These are phyloP conservation scores for Gnetum montanum DNA, from an alignment of 75 land plant species.

Conservation along the genomic window DNA sequence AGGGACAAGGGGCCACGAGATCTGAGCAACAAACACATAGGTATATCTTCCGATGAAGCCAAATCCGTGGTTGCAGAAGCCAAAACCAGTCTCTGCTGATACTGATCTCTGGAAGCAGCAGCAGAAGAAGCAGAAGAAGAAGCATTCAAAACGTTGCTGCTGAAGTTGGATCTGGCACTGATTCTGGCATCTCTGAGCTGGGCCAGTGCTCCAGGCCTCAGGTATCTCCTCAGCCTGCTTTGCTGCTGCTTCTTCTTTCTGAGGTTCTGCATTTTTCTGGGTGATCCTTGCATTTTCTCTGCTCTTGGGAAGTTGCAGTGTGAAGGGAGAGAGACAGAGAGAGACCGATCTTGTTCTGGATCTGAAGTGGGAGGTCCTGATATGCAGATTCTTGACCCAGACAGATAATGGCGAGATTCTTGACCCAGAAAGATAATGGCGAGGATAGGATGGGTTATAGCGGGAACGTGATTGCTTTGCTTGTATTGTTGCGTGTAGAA, in stretches of 20 bases:
- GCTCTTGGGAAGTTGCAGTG: neutral
- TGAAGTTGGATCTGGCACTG: constrained; percentile 12
- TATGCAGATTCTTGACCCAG: too few species aligned
- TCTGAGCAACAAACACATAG: constrained; percentile 21
- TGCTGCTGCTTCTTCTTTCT: constrained; percentile 15
- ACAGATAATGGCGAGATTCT: too few species aligned
- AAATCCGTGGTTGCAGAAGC: neutral
- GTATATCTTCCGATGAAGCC: neutral
- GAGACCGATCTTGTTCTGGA: neutral
- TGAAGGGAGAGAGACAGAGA: neutral
- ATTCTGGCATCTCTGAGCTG: constrained; percentile 40
- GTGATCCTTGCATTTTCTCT: constrained; percentile 3
- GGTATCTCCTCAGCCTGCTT: constrained; percentile 20
- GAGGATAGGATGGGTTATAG: too few species aligned
- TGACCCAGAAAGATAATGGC: too few species aligned
- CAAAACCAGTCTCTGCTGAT: neutral
- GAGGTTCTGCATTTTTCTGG: neutral
- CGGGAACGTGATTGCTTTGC: too few species aligned
- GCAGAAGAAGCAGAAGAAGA: constrained; percentile 2
- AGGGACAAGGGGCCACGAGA: constrained; percentile 21
- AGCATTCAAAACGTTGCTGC: neutral
- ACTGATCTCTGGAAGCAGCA: neutral
- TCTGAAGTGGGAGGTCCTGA: too few species aligned
- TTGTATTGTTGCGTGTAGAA: too few species aligned
- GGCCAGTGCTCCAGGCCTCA: constrained; percentile 56